phyloP scores from a whole-genome alignment of 495 filamentous ascomycete species.

The Pyrenula massariospora region DNA sequence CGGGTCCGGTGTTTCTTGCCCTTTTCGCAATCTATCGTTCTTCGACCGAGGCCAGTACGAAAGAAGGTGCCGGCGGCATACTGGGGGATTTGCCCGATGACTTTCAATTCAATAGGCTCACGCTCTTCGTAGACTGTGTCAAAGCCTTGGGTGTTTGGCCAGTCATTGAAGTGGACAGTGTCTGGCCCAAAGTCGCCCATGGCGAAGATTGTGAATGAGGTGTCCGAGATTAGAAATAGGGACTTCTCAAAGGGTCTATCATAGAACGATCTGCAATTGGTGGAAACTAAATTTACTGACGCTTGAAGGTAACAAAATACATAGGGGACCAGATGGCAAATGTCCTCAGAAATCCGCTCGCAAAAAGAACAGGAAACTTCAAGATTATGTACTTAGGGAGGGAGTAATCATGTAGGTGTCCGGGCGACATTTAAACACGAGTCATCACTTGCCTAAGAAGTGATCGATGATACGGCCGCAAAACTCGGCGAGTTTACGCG shows the following conservation, averaged over 20 bases:
- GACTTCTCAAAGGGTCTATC: too few relatives aligned
- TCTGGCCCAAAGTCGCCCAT: background rate
- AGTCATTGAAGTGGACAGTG: slow-evolving; percentile 13
- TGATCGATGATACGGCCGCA: background rate
- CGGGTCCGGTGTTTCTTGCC: slow-evolving; percentile 40
- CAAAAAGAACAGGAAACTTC: too few relatives aligned
- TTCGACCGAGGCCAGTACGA: slow-evolving; percentile 58
- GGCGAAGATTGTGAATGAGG: background rate
- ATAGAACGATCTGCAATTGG: too few relatives aligned
- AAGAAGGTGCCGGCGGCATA: slow-evolving; percentile 54
- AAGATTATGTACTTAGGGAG: too few relatives aligned
- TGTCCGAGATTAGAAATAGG: too few relatives aligned
- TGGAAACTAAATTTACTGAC: too few relatives aligned
- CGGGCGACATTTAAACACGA: too few relatives aligned
- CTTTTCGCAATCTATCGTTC: slow-evolving; percentile 40
- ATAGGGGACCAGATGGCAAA: too few relatives aligned
- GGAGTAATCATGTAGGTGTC: too few relatives aligned
- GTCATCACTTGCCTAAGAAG: too few relatives aligned
- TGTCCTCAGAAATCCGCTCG: too few relatives aligned
- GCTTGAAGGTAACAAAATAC: too few relatives aligned
- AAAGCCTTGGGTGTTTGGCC: slow-evolving; percentile 28
- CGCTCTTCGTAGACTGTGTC: slow-evolving; percentile 36
- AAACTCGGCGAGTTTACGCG: background rate
- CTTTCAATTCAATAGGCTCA: slow-evolving; percentile 32
- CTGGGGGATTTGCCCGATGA: slow-evolving; percentile 36